Evolutionary conservation across 2,329 filamentous ascomycete genomes (phyloP).

Genomic region (Cadophora gregata): DNA sequence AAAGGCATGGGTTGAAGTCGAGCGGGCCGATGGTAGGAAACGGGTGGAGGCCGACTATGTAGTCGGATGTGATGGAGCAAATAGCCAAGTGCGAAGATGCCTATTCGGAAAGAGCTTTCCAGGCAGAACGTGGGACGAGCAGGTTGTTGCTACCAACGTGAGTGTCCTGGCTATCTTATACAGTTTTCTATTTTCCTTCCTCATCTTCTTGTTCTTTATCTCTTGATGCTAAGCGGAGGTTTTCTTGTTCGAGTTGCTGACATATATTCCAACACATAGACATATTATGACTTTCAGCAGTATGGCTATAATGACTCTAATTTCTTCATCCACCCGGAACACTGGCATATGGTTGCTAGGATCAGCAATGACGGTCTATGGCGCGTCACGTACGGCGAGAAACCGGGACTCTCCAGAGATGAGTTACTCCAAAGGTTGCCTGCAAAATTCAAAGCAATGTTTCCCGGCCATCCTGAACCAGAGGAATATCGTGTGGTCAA

Average conservation of each 20-base stretch:
- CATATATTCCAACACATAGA: conserved; percentile 45
- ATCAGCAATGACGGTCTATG: conserved; percentile 64
- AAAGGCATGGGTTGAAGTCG: background rate
- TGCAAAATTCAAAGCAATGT: conserved; percentile 59
- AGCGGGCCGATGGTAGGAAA: background rate
- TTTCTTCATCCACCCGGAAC: conserved; percentile 66
- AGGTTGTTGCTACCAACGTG: conserved; percentile 28
- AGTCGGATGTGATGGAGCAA: background rate
- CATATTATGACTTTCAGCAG: conserved; percentile 62
- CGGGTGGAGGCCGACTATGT: background rate
- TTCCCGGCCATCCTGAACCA: conserved; percentile 64
- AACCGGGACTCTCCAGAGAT: conserved; percentile 56
- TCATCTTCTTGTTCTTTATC: no score
- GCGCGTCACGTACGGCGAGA: conserved; percentile 67
- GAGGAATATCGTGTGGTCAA: conserved; percentile 61
- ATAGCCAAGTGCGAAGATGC: background rate
- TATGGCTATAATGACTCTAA: conserved; percentile 60
- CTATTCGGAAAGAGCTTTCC: background rate
- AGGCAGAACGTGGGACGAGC: conserved; percentile 37
- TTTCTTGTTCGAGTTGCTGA: background rate
- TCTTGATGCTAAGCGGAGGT: no score
- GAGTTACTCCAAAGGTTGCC: conserved; percentile 41
- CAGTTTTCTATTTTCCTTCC: conserved; percentile 57
- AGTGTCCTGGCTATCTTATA: conserved; percentile 58
- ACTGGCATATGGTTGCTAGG: conserved; percentile 67